Evolutionary conservation across 306 rosid species (phyloP), one percentile per base, ranked within the genome.

Genomic region (Prosopis cineraria): DNA sequence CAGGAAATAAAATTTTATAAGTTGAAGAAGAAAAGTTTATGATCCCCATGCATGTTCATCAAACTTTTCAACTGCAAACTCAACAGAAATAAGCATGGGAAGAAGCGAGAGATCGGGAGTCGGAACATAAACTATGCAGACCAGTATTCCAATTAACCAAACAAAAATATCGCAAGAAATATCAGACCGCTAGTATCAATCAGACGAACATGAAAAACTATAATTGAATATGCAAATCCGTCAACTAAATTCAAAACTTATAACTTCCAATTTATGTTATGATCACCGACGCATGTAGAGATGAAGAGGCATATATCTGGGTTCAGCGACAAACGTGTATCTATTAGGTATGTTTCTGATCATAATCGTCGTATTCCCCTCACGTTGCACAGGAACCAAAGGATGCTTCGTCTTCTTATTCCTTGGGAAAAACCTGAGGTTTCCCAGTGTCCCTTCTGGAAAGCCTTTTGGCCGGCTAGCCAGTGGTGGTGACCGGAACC

Each of bases 331-430:
- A n/a, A 73, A 91, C 97, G 78, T 73, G 82, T 89, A 91, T 65
- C 84, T 89, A 58, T 76, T 84, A 0, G 94, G 94, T 0, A 89
- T 81, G 68, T 91, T 91, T 41, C 60, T 74, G 0, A 91, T 89
- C 97, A 91, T 91, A 0, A 91, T 68, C 0, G 90, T 88, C 0
- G 94, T 90, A 24, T 53, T 40, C n/a, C 72, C 81, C 7, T 63
- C 79, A 1, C 0, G 33, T 0, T 29, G 22, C 5, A 87, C 37
- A 0, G 87, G 87, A 3, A 77, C 10, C 1, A 45, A 43, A 7
- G 77, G 79, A 37, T 13, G 36, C 25, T 65, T 16, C 0, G 1
- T 6, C 11, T 78, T 83, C 67, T 78, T 83, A 70, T 65, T 70
- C 7, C 22, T 64, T 3, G 56, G 20, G 1, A 11, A 78, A 48